Percentiles rank a stretch among this genome's conserved stretches.
Conservation (phyloP, 768 basidiomycete species). For the Chiua virens region DNA sequence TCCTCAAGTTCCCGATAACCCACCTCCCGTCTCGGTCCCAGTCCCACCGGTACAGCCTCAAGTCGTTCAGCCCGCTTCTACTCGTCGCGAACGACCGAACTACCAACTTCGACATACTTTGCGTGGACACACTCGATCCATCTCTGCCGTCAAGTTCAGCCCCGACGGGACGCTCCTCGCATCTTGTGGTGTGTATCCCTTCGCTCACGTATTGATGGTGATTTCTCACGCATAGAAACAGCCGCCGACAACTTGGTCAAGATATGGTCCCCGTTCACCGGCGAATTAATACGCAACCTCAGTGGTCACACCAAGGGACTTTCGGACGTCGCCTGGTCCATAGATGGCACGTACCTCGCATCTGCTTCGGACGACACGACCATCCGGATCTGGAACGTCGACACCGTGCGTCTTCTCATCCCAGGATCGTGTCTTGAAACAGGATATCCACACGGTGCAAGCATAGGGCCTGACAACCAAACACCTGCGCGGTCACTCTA, state of each 20-base stretch:
- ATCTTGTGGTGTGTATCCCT: constrained; percentile 69
- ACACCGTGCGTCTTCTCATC: constrained; percentile 53
- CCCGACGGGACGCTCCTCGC: constrained; percentile 83
- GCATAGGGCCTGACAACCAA: constrained; percentile 68
- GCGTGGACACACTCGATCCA: constrained; percentile 75
- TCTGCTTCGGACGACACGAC: constrained; percentile 93
- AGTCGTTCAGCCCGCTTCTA: constrained; percentile 39
- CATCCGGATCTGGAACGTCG: constrained; percentile 86
- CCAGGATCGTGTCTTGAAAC: background rate
- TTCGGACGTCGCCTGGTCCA: constrained; percentile 88
- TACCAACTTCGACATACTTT: constrained; percentile 70
- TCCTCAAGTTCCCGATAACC: constrained; percentile 68
- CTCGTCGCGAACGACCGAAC: constrained; percentile 48
- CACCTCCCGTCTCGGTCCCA: constrained; percentile 40
- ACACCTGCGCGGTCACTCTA: constrained; percentile 77
- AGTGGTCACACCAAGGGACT: constrained; percentile 79
- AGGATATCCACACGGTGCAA: background rate
- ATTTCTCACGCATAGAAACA: constrained; percentile 24
- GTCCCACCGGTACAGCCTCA: constrained; percentile 35
- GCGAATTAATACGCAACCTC: constrained; percentile 72
- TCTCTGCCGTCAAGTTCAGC: constrained; percentile 91
- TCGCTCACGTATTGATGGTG: background rate
- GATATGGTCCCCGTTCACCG: constrained; percentile 81
- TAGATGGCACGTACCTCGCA: constrained; percentile 78
- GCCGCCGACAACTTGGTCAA: constrained; percentile 79